These are phyloP conservation scores for Sugiyamaella novakii DNA, from an alignment of 1,139 yeast genomes.

Conservation along the genomic window DNA sequence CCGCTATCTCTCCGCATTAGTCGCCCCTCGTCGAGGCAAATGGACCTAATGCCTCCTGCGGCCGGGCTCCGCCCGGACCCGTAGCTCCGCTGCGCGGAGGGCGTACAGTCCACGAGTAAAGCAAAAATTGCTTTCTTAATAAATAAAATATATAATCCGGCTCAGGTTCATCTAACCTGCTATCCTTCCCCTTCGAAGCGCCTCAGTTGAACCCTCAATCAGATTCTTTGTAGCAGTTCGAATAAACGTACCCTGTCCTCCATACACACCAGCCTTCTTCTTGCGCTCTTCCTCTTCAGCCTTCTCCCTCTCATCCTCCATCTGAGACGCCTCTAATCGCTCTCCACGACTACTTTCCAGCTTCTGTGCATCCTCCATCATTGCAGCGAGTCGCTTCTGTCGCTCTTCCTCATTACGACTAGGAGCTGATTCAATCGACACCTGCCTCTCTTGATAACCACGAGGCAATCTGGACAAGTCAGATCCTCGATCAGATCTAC, in stretches of 20 bases:
- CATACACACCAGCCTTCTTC: slow-evolving; percentile 70
- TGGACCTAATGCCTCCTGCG: slow-evolving; percentile 18
- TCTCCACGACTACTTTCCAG: slow-evolving; percentile 56
- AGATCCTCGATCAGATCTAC: not conserved
- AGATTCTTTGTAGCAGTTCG: slow-evolving; percentile 21
- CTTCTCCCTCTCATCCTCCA: slow-evolving; percentile 69
- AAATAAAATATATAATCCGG: no score
- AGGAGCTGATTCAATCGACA: not conserved
- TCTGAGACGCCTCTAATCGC: slow-evolving; percentile 58
- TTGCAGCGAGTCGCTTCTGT: slow-evolving; percentile 52
- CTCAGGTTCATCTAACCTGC: slow-evolving; percentile 2
- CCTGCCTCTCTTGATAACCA: not conserved
- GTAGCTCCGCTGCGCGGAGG: not conserved
- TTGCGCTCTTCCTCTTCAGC: slow-evolving; percentile 74
- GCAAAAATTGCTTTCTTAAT: no score
- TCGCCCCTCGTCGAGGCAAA: slow-evolving; percentile 30
- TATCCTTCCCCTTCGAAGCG: slow-evolving; percentile 19
- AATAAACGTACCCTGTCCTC: slow-evolving; percentile 46
- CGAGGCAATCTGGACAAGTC: no score
- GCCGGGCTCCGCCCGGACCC: not conserved
- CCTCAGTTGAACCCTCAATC: slow-evolving; percentile 19
- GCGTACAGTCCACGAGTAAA: no score
- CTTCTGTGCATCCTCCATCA: slow-evolving; percentile 63
- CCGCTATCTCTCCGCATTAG: slow-evolving; percentile 30
- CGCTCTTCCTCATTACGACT: slow-evolving; percentile 40